Evolutionary conservation across 805 yeast genomes (phyloP).

Genomic region (Candida montana): DNA sequence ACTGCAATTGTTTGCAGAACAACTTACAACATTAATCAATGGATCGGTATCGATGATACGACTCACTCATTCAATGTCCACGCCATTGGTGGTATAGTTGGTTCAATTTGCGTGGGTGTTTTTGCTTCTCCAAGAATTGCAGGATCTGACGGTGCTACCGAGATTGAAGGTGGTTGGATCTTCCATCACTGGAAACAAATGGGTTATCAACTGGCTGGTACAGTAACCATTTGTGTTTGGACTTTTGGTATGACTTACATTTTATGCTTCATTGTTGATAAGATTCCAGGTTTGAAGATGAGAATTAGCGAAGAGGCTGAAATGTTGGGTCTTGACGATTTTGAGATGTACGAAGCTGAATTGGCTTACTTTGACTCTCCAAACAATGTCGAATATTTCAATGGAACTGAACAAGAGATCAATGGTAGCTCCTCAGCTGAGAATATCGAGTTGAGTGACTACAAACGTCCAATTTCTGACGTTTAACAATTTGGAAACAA

Average conservation of each 20-base stretch:
- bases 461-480: neutral
- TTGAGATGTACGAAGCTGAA: constrained; percentile 89
- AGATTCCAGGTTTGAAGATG: constrained; percentile 62
- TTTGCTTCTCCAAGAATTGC: constrained; percentile 83
- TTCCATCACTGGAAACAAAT: constrained; percentile 87
- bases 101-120: constrained; percentile 76
- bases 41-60: constrained; percentile 81
- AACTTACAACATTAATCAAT: constrained; percentile 75
- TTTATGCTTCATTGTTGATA: constrained; percentile 43
- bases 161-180: constrained; percentile 89
- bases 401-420: neutral
- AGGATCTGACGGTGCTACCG: constrained; percentile 83
- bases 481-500: too few species aligned
- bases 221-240: constrained; percentile 37
- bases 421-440: neutral
- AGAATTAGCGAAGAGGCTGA: constrained; percentile 83
- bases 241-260: constrained; percentile 37
- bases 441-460: neutral
- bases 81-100: constrained; percentile 92
- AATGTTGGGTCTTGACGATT: constrained; percentile 86
- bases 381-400: neutral
- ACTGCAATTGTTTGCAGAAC: constrained; percentile 83
- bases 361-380: constrained; percentile 89
- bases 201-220: constrained; percentile 78
- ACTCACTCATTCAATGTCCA: constrained; percentile 94